Evolutionary conservation across 1,284 basidiomycete species (phyloP).

Genomic region (Golubevia pallescens): DNA sequence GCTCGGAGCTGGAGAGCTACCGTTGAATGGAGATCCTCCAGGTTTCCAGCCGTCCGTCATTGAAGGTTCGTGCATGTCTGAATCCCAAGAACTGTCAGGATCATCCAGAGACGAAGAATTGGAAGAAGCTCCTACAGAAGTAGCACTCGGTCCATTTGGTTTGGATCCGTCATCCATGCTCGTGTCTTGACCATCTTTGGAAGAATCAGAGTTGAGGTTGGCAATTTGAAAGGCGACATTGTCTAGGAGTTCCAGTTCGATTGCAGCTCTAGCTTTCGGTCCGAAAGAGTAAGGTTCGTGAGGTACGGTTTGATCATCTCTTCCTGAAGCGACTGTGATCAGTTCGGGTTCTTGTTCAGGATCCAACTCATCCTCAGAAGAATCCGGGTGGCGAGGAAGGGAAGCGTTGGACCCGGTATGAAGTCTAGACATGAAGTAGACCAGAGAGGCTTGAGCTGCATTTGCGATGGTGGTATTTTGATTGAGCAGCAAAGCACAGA

Average conservation of each 20-base stretch:
- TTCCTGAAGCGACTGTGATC: slow-evolving; percentile 43
- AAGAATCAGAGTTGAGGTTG: slow-evolving; percentile 8
- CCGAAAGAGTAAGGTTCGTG: slow-evolving; percentile 51
- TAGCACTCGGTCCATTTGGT: not conserved
- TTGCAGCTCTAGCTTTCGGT: slow-evolving; percentile 22
- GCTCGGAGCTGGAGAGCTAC: slow-evolving; percentile 24
- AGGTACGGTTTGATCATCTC: slow-evolving; percentile 50
- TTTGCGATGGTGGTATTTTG: slow-evolving; percentile 77
- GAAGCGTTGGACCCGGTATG: slow-evolving; percentile 38
- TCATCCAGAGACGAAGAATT: not conserved
- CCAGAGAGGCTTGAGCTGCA: slow-evolving; percentile 77
- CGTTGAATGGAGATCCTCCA: slow-evolving; percentile 19
- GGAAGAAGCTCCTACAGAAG: not conserved
- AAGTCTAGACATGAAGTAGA: slow-evolving; percentile 76
- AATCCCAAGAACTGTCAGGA: slow-evolving; percentile 9
- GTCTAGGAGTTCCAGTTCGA: slow-evolving; percentile 52
- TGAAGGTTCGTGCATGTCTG: slow-evolving; percentile 11
- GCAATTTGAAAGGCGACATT: slow-evolving; percentile 55
- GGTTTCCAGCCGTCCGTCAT: slow-evolving; percentile 21
- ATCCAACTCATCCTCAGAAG: slow-evolving; percentile 4
- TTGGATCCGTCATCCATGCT: not conserved
- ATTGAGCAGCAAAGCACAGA: slow-evolving; percentile 85
- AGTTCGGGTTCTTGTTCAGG: slow-evolving; percentile 18
- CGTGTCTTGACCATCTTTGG: slow-evolving; percentile 1
- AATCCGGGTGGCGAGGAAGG: slow-evolving; percentile 2